Evolutionary conservation across 352 stramenopile species (phyloP), one percentile per base, ranked within the genome.

Genomic region (Pythium biforme): DNA sequence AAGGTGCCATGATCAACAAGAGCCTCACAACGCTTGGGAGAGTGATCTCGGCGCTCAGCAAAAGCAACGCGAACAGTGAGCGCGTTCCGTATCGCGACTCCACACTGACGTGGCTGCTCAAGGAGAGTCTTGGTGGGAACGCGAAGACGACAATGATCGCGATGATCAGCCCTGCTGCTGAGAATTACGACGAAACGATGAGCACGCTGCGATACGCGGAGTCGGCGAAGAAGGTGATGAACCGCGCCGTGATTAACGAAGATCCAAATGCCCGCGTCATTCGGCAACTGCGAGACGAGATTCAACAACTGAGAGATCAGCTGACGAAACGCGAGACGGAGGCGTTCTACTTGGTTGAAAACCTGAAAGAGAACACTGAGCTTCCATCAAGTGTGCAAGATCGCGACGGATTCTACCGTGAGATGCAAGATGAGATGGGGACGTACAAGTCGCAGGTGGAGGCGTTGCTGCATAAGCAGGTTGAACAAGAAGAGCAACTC

Each of bases 1-100:
- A 97, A 72, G 89, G 89, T 14, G 84, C 86, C 8, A 97, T 94
- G 84, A 97, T 97, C 69, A 97, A 97, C 76, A 92, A 95, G 61
- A 96, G 87, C 22, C 76, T 97, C 46, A 94, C 86, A 26, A 97
- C 88, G 7, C 82, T 97, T 5, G 90, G 90, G 12, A 75, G 88
- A 12, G 89, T 97, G 41, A 97, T 97, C 47, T 92, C 83, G 17
- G 79, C 86, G 27, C 69, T 95, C 14, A 91, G 80, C 78, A 91
- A 89, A 79, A 81, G 66, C 39, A 66, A 26, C 11, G 37, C 59
- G 3, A 27, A 45, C 1, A 59, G 55, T n/a, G 81, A 95, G 41
- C 83, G 83, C 9, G 77, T 95, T 29, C 86, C 88, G 25, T 96
- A 96, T 37, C 80, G 88, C 46, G 88, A 95, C 65, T 92, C 82